These are phyloP conservation scores for Penicillium diatomitis DNA, from an alignment of 495 filamentous ascomycete species.

Conservation along the genomic window DNA sequence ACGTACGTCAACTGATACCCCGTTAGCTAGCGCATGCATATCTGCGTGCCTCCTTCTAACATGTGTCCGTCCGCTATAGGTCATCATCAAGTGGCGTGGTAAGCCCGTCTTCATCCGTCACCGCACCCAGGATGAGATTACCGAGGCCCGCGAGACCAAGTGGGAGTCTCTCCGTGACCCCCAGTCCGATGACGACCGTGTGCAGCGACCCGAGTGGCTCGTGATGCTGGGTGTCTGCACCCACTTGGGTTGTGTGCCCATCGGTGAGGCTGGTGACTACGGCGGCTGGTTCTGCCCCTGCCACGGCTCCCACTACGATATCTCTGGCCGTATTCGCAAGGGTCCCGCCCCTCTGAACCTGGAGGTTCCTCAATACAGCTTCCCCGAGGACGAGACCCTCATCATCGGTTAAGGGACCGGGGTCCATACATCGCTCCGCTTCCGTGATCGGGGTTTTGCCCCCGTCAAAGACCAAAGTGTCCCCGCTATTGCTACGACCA, in stretches of 20 bases:
- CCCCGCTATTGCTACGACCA: neutral
- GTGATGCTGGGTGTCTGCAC: slow-evolving; percentile 99
- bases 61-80: slow-evolving; percentile 39
- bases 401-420: slow-evolving; percentile 59
- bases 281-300: slow-evolving; percentile 99
- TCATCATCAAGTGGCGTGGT: slow-evolving; percentile 99
- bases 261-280: slow-evolving; percentile 95
- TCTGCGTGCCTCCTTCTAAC: neutral
- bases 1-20: slow-evolving; percentile 51
- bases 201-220: slow-evolving; percentile 97
- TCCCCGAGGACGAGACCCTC: slow-evolving; percentile 69
- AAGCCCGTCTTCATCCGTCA: slow-evolving; percentile 99
- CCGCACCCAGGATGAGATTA: slow-evolving; percentile 80
- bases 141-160: slow-evolving; percentile 70
- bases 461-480: neutral
- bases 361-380: slow-evolving; percentile 85
- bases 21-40: neutral
- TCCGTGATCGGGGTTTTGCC: slow-evolving; percentile 7
- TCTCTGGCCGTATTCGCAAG: slow-evolving; percentile 92
- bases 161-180: slow-evolving; percentile 81
- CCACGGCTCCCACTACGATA: slow-evolving; percentile 99
- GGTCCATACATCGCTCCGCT: neutral
- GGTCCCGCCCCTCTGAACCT: slow-evolving; percentile 95
- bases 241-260: slow-evolving; percentile 96
- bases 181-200: slow-evolving; percentile 81